Base-by-base conservation (phyloP, 441 rosid species). In the Arabidopsis hybrid region DNA sequence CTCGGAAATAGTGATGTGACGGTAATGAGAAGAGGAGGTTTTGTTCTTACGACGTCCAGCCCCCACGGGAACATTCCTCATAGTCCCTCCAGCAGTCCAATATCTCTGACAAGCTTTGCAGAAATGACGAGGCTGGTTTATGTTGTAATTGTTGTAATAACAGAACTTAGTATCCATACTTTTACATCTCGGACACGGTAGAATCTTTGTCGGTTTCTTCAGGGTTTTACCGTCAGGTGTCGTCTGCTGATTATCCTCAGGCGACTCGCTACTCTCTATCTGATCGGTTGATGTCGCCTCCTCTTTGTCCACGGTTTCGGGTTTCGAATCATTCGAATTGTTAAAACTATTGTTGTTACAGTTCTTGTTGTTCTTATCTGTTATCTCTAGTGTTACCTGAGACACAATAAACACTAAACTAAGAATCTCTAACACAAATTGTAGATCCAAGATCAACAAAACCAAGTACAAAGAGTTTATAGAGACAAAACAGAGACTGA, bases 81-180 rank as follows among this genome's bases (percentile, higher is more conserved):
- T 93, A 36, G 92, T 88, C 6, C 98, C 98, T 5, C 98, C 96
- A 0, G 93, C 89, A 16, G 97, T 93, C 98, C 98, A 93, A 69
- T 93, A 91, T 73, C 98, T 84, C 81, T 91, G 97, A 82, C 98
- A 93, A 8, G 96, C 86, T 50, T 91, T 93, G 83, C 98, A 93
- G 84, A 93, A 93, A 81, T 93, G 94, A 35, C 96, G 91, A 5
- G 97, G 98, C 76, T 91, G 97, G 80, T 89, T 89, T 57, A 86
- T 45, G 73, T 93, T 93, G 89, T 93, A 93, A 55, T 93, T 93
- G 86, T 93, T 93, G 84, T 87, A 93, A 72, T 93, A 93, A 74
- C 97, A 89, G 75, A 93, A 93, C 80, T 93, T 93, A 3, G 98
- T 91, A 42, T 93, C 97, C 97, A 86, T 93, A 82, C 98, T 91